Evolutionary conservation across 441 rosid species (phyloP).

Genomic region (Pelargonium hybrid): DNA sequence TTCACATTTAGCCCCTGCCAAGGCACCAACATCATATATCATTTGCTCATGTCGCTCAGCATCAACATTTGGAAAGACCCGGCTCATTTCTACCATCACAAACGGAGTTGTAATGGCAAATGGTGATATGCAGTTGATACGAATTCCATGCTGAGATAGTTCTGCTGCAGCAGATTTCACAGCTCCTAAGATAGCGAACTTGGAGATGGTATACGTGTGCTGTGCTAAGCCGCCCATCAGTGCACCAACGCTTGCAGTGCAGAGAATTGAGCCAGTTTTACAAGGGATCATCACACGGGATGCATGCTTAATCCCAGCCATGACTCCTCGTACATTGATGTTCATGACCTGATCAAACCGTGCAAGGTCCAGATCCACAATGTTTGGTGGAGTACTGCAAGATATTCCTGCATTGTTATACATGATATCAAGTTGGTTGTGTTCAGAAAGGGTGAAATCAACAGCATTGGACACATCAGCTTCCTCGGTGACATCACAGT

Average conservation of each 20-base stretch:
- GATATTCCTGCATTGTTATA: conserved; percentile 74
- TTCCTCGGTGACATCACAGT: conserved; percentile 67
- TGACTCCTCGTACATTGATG: conserved; percentile 58
- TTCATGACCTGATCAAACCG: conserved; percentile 50
- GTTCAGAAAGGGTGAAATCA: conserved; percentile 42
- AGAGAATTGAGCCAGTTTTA: conserved; percentile 51
- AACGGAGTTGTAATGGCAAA: conserved; percentile 53
- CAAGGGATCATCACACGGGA: conserved; percentile 69
- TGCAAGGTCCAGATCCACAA: conserved; percentile 55
- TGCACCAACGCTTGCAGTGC: conserved; percentile 63
- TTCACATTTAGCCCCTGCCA: conserved; percentile 49
- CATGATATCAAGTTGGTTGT: conserved; percentile 59
- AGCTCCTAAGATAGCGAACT: conserved; percentile 44
- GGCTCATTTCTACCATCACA: conserved; percentile 43
- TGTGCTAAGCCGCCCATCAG: conserved; percentile 61
- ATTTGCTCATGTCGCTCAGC: conserved; percentile 26
- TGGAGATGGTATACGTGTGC: conserved; percentile 56
- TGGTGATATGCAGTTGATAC: conserved; percentile 73
- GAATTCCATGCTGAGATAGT: conserved; percentile 45
- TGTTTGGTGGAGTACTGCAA: conserved; percentile 48
- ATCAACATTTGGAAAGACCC: conserved; percentile 31
- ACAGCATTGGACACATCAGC: conserved; percentile 54
- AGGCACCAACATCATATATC: conserved; percentile 32
- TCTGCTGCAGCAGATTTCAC: conserved; percentile 60
- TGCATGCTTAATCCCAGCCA: conserved; percentile 62